phyloP scores from a whole-genome alignment of 2,329 filamentous ascomycete genomes.

The Moelleriella libera region DNA sequence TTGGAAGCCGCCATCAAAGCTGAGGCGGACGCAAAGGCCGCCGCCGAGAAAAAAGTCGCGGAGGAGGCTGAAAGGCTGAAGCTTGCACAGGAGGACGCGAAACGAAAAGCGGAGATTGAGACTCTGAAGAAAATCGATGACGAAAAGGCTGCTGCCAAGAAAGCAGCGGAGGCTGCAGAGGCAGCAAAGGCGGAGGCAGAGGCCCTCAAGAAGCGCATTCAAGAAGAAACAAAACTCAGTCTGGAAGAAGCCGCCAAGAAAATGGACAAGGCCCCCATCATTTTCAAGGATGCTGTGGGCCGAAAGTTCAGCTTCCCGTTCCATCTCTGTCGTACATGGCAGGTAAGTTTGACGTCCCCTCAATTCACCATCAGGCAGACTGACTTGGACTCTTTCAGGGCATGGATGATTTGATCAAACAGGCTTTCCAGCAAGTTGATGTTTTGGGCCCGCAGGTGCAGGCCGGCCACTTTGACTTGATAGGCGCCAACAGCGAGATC shows the following conservation, averaged over 20 bases:
- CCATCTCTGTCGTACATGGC: conserved; percentile 72
- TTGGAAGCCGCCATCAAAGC: conserved; percentile 27
- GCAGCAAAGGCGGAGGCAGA: conserved; percentile 41
- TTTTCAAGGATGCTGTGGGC: conserved; percentile 83
- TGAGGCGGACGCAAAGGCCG: conserved; percentile 24
- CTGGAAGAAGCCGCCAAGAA: conserved; percentile 33
- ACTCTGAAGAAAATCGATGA: conserved; percentile 23
- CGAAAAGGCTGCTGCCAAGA: conserved; percentile 25
- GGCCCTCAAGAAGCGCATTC: conserved; percentile 44
- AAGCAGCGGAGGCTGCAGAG: conserved; percentile 24
- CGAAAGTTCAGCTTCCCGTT: conserved; percentile 89
- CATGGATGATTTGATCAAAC: conserved; percentile 76
- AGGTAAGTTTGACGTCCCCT: conserved; percentile 36
- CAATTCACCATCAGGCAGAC: no score
- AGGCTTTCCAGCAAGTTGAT: conserved; percentile 70
- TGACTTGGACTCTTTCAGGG: conserved; percentile 32
- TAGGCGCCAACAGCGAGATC: conserved; percentile 68
- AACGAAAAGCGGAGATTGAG: conserved; percentile 23
- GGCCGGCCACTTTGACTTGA: conserved; percentile 66
- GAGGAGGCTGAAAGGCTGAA: conserved; percentile 27
- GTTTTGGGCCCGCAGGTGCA: conserved; percentile 62
- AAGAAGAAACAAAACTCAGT: conserved; percentile 39
- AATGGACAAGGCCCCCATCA: conserved; percentile 59
- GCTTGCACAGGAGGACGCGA: conserved; percentile 23
- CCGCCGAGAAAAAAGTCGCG: conserved; percentile 25